Evolutionary conservation across 768 basidiomycete species (phyloP).

Genomic region (Pulveroboletus sp.): DNA sequence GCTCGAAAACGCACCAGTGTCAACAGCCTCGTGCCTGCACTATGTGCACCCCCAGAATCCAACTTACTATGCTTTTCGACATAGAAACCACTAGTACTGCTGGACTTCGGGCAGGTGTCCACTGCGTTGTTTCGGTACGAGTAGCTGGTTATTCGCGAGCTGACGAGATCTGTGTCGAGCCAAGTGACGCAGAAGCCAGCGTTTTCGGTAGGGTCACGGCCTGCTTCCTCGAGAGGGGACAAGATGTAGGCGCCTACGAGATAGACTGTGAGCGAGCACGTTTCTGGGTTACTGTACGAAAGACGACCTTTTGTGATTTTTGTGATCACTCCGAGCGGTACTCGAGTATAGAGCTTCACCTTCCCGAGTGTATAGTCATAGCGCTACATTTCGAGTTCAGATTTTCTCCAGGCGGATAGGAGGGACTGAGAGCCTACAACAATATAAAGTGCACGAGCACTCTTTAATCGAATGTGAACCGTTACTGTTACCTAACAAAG

Average conservation of each 20-base stretch:
- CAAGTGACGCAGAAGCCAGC: constrained; percentile 85
- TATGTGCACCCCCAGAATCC: constrained; percentile 1
- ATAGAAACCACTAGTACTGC: not conserved
- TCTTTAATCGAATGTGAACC: constrained; percentile 21
- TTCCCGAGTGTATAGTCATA: constrained; percentile 93
- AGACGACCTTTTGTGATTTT: constrained; percentile 69
- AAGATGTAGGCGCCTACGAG: constrained; percentile 86
- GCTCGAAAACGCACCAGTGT: constrained; percentile 22
- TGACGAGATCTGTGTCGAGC: constrained; percentile 60
- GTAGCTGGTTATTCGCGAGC: constrained; percentile 77
- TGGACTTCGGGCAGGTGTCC: constrained; percentile 6
- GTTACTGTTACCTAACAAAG: not conserved
- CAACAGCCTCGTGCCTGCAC: constrained; percentile 19
- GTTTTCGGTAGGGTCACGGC: constrained; percentile 83
- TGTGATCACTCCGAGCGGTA: constrained; percentile 78
- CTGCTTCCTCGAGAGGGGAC: constrained; percentile 88
- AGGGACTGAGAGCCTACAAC: constrained; percentile 48
- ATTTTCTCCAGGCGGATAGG: not conserved
- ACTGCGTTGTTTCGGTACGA: constrained; percentile 70
- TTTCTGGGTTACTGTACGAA: not conserved
- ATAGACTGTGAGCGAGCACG: not conserved
- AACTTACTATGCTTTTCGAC: not conserved
- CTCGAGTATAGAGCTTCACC: constrained; percentile 83
- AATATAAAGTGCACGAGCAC: constrained; percentile 60
- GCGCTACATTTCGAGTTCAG: constrained; percentile 45